Percentiles rank a stretch among this genome's conserved stretches.
Conservation (phyloP, 441 rosid genomes). For the Oxalis stricta region DNA sequence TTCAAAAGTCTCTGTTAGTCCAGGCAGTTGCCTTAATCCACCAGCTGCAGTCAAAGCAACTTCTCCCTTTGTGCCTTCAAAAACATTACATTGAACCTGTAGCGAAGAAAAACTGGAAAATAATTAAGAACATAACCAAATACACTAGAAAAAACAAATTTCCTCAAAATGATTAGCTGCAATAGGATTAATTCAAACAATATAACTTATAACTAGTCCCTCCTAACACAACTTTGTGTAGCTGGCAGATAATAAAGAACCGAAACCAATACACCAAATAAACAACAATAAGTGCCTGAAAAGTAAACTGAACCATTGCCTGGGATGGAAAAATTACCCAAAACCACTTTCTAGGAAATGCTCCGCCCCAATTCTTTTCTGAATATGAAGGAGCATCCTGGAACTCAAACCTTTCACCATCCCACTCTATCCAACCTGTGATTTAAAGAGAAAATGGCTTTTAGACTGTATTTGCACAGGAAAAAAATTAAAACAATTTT, state of each 20-base stretch:
- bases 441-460: too few relatives aligned
- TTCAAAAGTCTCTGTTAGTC: slow-evolving; percentile 58
- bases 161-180: background rate
- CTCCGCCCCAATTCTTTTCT: slow-evolving; percentile 94
- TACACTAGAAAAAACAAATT: background rate
- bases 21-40: slow-evolving; percentile 81
- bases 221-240: background rate
- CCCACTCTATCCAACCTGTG: slow-evolving; percentile 99
- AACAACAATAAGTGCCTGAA: background rate
- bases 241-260: background rate
- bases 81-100: slow-evolving; percentile 89
- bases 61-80: slow-evolving; percentile 83
- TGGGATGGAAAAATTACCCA: slow-evolving; percentile 50
- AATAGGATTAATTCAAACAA: background rate
- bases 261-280: background rate
- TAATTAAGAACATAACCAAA: too few relatives aligned
- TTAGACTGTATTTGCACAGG: too few relatives aligned
- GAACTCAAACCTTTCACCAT: slow-evolving; percentile 79
- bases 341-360: slow-evolving; percentile 95
- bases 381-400: slow-evolving; percentile 89
- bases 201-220: background rate
- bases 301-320: slow-evolving; percentile 3
- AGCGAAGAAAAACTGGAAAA: slow-evolving; percentile 13
- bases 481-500: too few relatives aligned
- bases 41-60: slow-evolving; percentile 85